phyloP scores from a whole-genome alignment of 2,329 filamentous ascomycete genomes.

The Endocalyx cinctus region DNA sequence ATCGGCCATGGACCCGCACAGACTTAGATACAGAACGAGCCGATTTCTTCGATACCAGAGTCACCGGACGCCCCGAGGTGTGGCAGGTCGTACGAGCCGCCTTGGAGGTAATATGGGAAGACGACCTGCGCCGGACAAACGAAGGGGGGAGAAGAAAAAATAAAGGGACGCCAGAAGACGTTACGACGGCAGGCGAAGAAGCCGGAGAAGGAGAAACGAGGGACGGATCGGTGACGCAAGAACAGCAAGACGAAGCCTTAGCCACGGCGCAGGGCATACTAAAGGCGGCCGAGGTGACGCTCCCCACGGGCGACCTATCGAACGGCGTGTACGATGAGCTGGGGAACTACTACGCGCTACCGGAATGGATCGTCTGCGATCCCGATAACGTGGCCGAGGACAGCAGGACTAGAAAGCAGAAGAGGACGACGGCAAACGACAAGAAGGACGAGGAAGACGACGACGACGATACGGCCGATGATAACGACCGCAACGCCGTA shows the following conservation, averaged over 20 bases:
- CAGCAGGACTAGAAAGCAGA: constrained; percentile 11
- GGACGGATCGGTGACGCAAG: constrained; percentile 18
- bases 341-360: constrained; percentile 65
- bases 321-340: constrained; percentile 69
- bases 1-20: constrained; percentile 63
- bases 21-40: constrained; percentile 66
- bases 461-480: constrained; percentile 21
- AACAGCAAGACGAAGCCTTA: constrained; percentile 36
- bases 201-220: neutral
- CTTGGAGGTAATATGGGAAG: constrained; percentile 62
- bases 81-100: constrained; percentile 73
- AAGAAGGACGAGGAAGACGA: constrained; percentile 22
- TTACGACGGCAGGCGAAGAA: constrained; percentile 3
- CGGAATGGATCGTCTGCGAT: constrained; percentile 64
- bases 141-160: constrained; percentile 16
- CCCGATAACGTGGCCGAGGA: constrained; percentile 50
- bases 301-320: constrained; percentile 68
- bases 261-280: constrained; percentile 76
- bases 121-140: constrained; percentile 29
- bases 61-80: constrained; percentile 70
- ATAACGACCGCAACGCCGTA: too few relatives aligned
- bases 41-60: constrained; percentile 88
- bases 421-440: constrained; percentile 21
- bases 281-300: constrained; percentile 69
- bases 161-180: neutral